These are phyloP conservation scores for Talaromyces sp. DNA, from an alignment of 2,329 filamentous ascomycete genomes.

Conservation along the genomic window DNA sequence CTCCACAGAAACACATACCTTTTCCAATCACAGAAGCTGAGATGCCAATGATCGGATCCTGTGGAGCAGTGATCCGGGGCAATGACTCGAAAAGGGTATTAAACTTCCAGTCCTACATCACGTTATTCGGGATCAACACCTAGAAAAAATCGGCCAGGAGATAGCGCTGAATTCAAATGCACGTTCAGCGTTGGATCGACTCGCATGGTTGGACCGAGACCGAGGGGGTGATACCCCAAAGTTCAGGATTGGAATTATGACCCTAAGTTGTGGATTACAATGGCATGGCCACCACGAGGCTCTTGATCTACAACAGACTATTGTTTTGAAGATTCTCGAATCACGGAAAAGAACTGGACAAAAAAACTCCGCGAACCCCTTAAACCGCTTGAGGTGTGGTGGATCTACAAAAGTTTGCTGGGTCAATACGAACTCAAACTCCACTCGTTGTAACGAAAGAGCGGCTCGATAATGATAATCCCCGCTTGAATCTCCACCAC, in stretches of 20 bases:
- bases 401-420: background rate
- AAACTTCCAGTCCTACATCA: background rate
- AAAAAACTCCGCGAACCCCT: background rate
- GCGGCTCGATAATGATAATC: background rate
- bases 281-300: constrained; percentile 2
- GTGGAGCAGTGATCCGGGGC: background rate
- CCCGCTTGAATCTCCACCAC: background rate
- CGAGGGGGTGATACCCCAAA: background rate
- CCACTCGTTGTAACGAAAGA: background rate
- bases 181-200: constrained; percentile 8
- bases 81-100: background rate
- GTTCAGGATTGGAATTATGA: constrained; percentile 1
- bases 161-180: constrained; percentile 2
- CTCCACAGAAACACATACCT: no score
- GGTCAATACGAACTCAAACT: background rate
- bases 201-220: background rate
- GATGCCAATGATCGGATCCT: background rate
- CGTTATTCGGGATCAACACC: background rate
- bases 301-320: background rate
- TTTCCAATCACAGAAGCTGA: background rate
- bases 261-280: background rate
- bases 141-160: background rate
- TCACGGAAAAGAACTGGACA: background rate
- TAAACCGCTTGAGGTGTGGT: background rate
- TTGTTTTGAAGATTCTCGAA: constrained; percentile 2